Base-by-base conservation (phyloP, 768 basidiomycete genomes). In the Naematelia aurantialba region DNA sequence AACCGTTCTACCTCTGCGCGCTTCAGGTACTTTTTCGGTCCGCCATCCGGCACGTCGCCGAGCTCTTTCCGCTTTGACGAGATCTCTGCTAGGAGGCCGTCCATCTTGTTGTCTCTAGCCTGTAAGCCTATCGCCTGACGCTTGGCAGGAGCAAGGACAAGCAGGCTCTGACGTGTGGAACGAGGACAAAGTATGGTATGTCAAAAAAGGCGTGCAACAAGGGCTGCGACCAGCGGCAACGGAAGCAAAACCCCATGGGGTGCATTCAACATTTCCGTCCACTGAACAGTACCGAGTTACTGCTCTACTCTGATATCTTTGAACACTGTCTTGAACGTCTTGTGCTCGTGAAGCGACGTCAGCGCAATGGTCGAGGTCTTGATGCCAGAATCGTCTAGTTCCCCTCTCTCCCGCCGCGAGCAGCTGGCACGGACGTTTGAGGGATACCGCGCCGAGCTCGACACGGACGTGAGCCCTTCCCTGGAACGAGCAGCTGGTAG, bases 31-130 rank as follows among this genome's bases (percentile, higher is more conserved):
- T 97, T 96, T 21, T 81, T 83, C 21, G 60, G 60, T 1, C 42
- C 49, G 30, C 27, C 60, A 17, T 31, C 45, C 4, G 86, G 80
- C n/a, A 73, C 55, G 12, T 82, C 79, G 47, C 82, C 79, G 2
- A 89, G 76, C 3, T 84, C 81, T 75, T 93, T 93, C 65, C 92
- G 87, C 78, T 99, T 98, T 56, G 83, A 78, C 14, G 85, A 86
- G 61, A 99, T 87, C 76, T 93, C 90, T 54, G 89, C 86, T 65
- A 89, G 88, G 72, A 99, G 87, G 10, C 85, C 85, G 76, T 97
- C 88, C 93, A 99, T 97, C 55, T 52, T 62, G 46, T 31, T 52
- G 25, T 11, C 2, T 5, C 29, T 42, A 22, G n/a, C n/a, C n/a
- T n/a, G n/a, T n/a, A n/a, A n/a, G n/a, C n/a, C n/a, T n/a, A n/a